These are phyloP conservation scores for Yarrowia deformans DNA, from an alignment of 805 yeast genomes.

Conservation along the genomic window DNA sequence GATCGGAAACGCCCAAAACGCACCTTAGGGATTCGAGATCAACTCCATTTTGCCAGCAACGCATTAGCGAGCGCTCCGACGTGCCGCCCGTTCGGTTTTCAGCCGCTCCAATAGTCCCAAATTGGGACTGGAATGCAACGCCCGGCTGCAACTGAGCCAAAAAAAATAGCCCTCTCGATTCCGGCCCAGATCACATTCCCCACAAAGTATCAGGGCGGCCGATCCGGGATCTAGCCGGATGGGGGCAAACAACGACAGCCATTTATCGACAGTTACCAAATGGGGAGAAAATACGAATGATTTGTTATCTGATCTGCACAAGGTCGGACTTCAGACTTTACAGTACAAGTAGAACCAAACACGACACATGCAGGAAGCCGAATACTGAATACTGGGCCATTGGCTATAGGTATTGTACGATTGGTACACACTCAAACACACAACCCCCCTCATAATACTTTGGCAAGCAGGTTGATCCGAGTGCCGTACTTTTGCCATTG, in stretches of 20 bases:
- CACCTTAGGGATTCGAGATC: not conserved
- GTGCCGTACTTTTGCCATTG: slow-evolving; percentile 23
- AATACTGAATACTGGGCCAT: not conserved
- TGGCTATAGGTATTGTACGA: too few species aligned
- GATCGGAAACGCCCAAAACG: not conserved
- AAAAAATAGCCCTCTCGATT: not conserved
- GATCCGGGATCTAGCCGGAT: slow-evolving; percentile 10
- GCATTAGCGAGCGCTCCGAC: slow-evolving; percentile 4
- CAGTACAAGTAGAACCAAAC: not conserved
- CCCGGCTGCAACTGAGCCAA: not conserved
- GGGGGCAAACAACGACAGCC: not conserved
- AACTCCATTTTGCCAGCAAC: not conserved
- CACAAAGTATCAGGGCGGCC: not conserved
- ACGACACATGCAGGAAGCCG: not conserved
- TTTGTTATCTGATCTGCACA: slow-evolving; percentile 19
- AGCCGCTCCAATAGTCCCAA: slow-evolving; percentile 10
- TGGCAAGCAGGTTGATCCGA: slow-evolving; percentile 14
- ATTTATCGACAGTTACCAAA: not conserved
- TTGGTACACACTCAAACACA: too few species aligned
- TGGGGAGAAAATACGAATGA: slow-evolving; percentile 6
- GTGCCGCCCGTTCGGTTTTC: not conserved
- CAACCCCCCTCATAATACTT: not conserved
- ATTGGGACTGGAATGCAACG: slow-evolving; percentile 18
- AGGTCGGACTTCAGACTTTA: not conserved
- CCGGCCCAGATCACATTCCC: slow-evolving; percentile 4